Conservation (phyloP, 2,329 filamentous ascomycete genomes). For the Bretziella fagacearum region DNA sequence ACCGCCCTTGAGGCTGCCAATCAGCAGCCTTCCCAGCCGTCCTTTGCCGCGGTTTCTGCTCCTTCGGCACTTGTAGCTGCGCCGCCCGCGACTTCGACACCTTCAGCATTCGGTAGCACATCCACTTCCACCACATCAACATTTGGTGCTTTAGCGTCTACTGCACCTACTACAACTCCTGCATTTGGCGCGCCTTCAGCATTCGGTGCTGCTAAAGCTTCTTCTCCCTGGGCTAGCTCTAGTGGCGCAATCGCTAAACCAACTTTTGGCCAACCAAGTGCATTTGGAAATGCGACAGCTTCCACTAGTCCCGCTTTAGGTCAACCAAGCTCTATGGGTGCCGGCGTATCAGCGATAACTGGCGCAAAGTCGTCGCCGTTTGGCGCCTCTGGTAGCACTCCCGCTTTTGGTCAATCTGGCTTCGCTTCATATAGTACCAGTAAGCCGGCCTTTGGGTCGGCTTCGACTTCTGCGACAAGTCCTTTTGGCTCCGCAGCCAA, state of each 20-base stretch:
- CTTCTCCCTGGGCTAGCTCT: constrained; percentile 29
- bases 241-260: constrained; percentile 22
- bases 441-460: constrained; percentile 14
- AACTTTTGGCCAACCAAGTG: constrained; percentile 27
- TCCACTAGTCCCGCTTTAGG: constrained; percentile 30
- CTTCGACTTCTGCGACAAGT: constrained; percentile 16
- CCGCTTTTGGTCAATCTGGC: constrained; percentile 22
- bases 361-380: constrained; percentile 5
- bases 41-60: not conserved
- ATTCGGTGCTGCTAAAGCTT: constrained; percentile 15
- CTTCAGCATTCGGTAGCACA: constrained; percentile 13
- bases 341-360: not conserved
- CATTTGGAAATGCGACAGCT: constrained; percentile 28
- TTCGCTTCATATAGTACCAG: constrained; percentile 39
- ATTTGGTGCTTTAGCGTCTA: constrained; percentile 20
- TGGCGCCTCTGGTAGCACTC: constrained; percentile 13
- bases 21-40: constrained; percentile 19
- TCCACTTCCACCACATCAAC: constrained; percentile 17
- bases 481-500: constrained; percentile 18
- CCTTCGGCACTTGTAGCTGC: constrained; percentile 20
- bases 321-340: constrained; percentile 28
- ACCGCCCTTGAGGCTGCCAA: constrained; percentile 12
- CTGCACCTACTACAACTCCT: constrained; percentile 12
- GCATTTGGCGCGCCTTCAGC: constrained; percentile 16
- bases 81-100: constrained; percentile 18